phyloP scores from a whole-genome alignment of 2,329 filamentous ascomycete species.

The Aureobasidium sp. region DNA sequence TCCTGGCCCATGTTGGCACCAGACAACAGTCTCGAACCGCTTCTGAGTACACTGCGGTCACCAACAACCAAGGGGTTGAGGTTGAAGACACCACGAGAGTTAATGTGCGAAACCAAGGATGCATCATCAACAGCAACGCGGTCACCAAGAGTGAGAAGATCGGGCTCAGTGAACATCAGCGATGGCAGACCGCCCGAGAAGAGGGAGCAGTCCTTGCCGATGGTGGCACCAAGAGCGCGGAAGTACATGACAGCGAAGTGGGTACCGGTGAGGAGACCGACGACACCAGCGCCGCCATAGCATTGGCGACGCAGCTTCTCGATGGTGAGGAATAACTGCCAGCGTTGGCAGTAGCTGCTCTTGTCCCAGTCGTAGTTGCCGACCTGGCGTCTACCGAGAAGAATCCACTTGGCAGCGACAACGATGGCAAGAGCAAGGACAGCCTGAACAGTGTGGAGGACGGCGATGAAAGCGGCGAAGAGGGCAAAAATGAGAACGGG shows the following conservation, averaged over 20 bases:
- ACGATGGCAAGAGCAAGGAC: slow-evolving; percentile 37
- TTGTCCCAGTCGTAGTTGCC: slow-evolving; percentile 53
- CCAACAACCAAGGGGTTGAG: slow-evolving; percentile 45
- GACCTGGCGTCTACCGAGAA: slow-evolving; percentile 43
- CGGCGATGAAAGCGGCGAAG: slow-evolving; percentile 33
- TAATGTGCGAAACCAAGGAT: slow-evolving; percentile 49
- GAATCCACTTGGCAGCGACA: slow-evolving; percentile 43
- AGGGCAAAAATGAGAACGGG: slow-evolving; percentile 35
- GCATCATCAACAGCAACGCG: slow-evolving; percentile 49
- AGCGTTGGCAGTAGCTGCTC: slow-evolving; percentile 49
- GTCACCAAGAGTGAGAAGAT: slow-evolving; percentile 46
- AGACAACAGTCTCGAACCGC: slow-evolving; percentile 44
- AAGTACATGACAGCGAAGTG: slow-evolving; percentile 48
- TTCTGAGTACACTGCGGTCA: slow-evolving; percentile 44
- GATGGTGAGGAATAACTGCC: slow-evolving; percentile 47
- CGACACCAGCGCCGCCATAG: slow-evolving; percentile 43
- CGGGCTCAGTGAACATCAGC: slow-evolving; percentile 51
- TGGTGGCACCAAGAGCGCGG: slow-evolving; percentile 44
- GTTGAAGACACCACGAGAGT: slow-evolving; percentile 49
- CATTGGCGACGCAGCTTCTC: slow-evolving; percentile 45
- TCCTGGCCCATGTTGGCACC: slow-evolving; percentile 47
- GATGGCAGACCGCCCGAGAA: slow-evolving; percentile 47
- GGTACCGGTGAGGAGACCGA: slow-evolving; percentile 47
- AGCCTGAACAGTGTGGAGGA: slow-evolving; percentile 38
- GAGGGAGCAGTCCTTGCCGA: slow-evolving; percentile 48